Evolutionary conservation across 106 monocot species (phyloP), one percentile per base, ranked within the genome.

Genomic region (Allium cepa): DNA sequence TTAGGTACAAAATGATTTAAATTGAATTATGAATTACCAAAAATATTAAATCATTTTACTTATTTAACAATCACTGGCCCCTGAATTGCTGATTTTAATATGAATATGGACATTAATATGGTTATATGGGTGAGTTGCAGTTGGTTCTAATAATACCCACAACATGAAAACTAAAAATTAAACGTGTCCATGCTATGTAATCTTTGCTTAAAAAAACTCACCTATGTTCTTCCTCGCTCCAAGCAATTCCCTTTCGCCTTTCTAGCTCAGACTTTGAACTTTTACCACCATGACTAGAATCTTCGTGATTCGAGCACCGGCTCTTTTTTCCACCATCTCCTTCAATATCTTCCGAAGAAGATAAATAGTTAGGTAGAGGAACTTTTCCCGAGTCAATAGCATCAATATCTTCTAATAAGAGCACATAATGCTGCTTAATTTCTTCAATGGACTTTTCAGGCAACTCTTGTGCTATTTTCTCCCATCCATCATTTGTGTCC

Each of bases 171-270:
- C 36, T 36, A 36, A 36, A 4, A 36, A 36, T 36, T 36, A 36
- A 36, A 36, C 36, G 3, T 36, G 5, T 36, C 5, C 36, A 36
- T 36, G 36, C 36, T 36, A 22, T 22, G 22, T 22, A 22, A 22
- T 22, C 22, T 22, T 22, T 22, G 36, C 36, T 36, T 36, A 36
- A 63, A 66, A 17, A 15, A 47, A 48, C n/a, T 73, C 47, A 96
- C 96, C 88, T 92, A 86, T 96, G 96, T 62, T 96, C 96, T 52
- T 96, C 92, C 80, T 96, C 96, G 8, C 85, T 88, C 96, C 96
- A 96, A 1, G 96, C 91, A 50, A 96, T 87, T 26, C 96, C 91
- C 58, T 92, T 96, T 13, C 88, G 70, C 49, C 96, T 77, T 58
- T 96, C 92, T 69, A 86, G 92, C 63, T 96, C 91, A 8, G 85